phyloP scores from a whole-genome alignment of 2,329 filamentous ascomycete genomes.

The Nemania sp. region DNA sequence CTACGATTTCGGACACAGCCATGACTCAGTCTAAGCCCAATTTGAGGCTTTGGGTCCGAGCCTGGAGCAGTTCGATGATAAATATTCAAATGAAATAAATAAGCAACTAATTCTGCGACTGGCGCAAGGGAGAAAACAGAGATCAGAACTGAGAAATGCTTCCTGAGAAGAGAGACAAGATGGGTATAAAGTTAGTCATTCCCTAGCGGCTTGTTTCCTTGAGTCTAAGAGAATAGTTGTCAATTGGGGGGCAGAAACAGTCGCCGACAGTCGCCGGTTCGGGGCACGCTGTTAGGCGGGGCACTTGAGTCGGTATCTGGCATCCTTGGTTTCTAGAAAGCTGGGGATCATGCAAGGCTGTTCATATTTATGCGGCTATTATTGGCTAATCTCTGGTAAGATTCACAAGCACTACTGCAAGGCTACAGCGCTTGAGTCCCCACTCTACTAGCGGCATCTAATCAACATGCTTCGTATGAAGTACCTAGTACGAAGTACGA shows the following conservation, averaged over 20 bases:
- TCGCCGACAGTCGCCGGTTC: conserved; percentile 18
- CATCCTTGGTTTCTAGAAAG: conserved; percentile 4
- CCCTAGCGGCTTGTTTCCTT: not conserved
- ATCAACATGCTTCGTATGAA: too few species aligned
- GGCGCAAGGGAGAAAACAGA: not conserved
- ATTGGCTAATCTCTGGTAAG: not conserved
- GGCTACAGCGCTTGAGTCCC: not conserved
- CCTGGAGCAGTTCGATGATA: not conserved
- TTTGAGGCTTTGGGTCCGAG: not conserved
- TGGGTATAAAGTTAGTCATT: not conserved
- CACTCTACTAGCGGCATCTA: too few species aligned
- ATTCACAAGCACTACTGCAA: conserved; percentile 3
- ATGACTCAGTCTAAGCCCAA: conserved; percentile 40
- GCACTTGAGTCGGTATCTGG: conserved; percentile 4
- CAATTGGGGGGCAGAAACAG: conserved; percentile 6
- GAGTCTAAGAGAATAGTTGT: not conserved
- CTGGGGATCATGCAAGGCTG: too few species aligned
- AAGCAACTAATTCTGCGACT: not conserved
- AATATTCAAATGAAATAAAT: not conserved
- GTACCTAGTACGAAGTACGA: too few species aligned
- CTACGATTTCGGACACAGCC: conserved; percentile 58
- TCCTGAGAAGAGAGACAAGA: not conserved
- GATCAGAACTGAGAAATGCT: not conserved
- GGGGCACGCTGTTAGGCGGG: conserved; percentile 20
- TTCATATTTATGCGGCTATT: not conserved